A percentile compares a stretch with the other conserved stretches of the same genome.
Conservation (phyloP, 352 stramenopile genomes). For the Phytophthora pini region DNA sequence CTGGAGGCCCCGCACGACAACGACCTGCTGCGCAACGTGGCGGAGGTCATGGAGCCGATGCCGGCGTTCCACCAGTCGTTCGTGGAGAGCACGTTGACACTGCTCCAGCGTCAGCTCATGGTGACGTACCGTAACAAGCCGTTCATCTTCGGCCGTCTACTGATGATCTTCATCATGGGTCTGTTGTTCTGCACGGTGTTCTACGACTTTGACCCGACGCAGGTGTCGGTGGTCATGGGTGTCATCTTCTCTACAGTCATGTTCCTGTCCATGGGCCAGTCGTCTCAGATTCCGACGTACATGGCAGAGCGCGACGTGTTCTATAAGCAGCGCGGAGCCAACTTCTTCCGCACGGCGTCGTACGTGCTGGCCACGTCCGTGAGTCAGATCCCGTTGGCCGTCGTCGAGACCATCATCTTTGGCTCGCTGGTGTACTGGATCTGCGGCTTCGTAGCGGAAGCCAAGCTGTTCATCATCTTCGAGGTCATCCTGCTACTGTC, state of each 20-base stretch:
- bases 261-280: slow-evolving; percentile 76
- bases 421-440: slow-evolving; percentile 87
- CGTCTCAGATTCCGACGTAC: slow-evolving; percentile 70
- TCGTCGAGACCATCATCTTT: slow-evolving; percentile 78
- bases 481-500: slow-evolving; percentile 45
- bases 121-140: slow-evolving; percentile 62
- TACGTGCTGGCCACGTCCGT: slow-evolving; percentile 63
- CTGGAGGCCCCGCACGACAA: slow-evolving; percentile 33
- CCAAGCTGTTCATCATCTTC: slow-evolving; percentile 46
- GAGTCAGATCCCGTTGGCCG: slow-evolving; percentile 42
- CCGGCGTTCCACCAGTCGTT: slow-evolving; percentile 49
- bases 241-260: slow-evolving; percentile 78
- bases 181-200: slow-evolving; percentile 54
- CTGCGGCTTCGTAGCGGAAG: slow-evolving; percentile 56
- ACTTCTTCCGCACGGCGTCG: slow-evolving; percentile 72
- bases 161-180: slow-evolving; percentile 55
- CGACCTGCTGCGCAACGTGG: slow-evolving; percentile 21
- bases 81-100: slow-evolving; percentile 31
- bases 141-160: slow-evolving; percentile 39
- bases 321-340: slow-evolving; percentile 83
- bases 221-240: slow-evolving; percentile 56
- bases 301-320: slow-evolving; percentile 67
- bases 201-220: slow-evolving; percentile 46
- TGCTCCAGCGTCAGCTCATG: slow-evolving; percentile 58
- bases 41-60: slow-evolving; percentile 19